These are phyloP conservation scores for Penicillium sp. DNA, from an alignment of 2,329 filamentous ascomycete species.

Conservation along the genomic window DNA sequence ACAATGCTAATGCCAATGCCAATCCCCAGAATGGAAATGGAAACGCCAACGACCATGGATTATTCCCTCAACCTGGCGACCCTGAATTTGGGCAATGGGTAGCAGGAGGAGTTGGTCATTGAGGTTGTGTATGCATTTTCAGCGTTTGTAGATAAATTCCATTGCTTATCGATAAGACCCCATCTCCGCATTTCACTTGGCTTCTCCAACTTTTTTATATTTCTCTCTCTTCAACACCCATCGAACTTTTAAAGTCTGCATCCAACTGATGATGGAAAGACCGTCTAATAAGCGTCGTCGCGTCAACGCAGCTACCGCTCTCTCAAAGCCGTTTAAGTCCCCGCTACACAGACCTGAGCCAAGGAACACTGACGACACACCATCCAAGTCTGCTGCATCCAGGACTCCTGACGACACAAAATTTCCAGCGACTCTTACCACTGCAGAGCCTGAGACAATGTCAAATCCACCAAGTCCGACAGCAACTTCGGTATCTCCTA, in stretches of 20 bases:
- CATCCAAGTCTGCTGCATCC: constrained; percentile 5
- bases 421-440: neutral
- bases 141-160: constrained; percentile 12
- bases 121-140: constrained; percentile 13
- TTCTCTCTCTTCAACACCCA: neutral
- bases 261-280: constrained; percentile 14
- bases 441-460: neutral
- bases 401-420: neutral
- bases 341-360: constrained; percentile 54
- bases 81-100: constrained; percentile 68
- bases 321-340: constrained; percentile 71
- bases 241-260: neutral
- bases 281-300: constrained; percentile 61
- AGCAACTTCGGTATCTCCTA: constrained; percentile 1
- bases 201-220: neutral
- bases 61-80: constrained; percentile 66
- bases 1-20: constrained; percentile 25
- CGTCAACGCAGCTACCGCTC: constrained; percentile 57
- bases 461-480: neutral
- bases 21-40: constrained; percentile 25
- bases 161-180: constrained; percentile 20
- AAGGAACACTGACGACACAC: constrained; percentile 8
- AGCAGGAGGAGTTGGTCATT: constrained; percentile 62
- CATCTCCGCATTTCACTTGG: constrained; percentile 1
- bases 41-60: constrained; percentile 47